Percentiles rank a stretch among this genome's conserved stretches.
Conservation (phyloP, 1,284 basidiomycete genomes). For the Ustilago xerochloae region DNA sequence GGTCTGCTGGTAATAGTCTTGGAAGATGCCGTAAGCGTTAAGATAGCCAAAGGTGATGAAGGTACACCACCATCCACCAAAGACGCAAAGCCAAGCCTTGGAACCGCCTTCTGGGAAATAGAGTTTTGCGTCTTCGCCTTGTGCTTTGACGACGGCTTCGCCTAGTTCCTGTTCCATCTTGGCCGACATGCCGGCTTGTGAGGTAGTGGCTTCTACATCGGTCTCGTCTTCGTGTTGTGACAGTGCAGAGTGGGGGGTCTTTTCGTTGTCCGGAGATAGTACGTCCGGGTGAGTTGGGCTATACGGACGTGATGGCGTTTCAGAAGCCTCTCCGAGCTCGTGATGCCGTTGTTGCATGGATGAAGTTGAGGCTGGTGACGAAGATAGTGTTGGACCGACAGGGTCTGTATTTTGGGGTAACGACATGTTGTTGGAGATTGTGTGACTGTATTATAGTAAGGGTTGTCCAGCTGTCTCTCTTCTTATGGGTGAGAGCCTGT, state of each 20-base stretch:
- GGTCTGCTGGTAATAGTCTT: conserved; percentile 44
- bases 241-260: not conserved
- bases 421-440: conserved; percentile 11
- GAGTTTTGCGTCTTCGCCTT: conserved; percentile 27
- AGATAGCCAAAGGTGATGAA: conserved; percentile 54
- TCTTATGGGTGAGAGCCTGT: too few species aligned
- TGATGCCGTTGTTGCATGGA: not conserved
- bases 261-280: conserved; percentile 3
- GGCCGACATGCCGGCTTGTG: conserved; percentile 37
- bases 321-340: not conserved
- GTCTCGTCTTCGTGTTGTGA: conserved; percentile 26
- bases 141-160: conserved; percentile 30
- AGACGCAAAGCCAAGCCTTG: conserved; percentile 51
- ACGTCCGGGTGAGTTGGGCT: not conserved
- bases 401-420: not conserved
- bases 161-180: conserved; percentile 42
- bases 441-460: not conserved
- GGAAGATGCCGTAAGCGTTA: conserved; percentile 54
- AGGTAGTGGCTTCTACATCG: conserved; percentile 33
- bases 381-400: not conserved
- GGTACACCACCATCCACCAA: conserved; percentile 47
- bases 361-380: conserved; percentile 6
- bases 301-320: not conserved
- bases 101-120: conserved; percentile 53
- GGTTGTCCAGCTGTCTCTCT: too few species aligned